phyloP scores from a whole-genome alignment of 83 land plant genomes.

The Thuja plicata region DNA sequence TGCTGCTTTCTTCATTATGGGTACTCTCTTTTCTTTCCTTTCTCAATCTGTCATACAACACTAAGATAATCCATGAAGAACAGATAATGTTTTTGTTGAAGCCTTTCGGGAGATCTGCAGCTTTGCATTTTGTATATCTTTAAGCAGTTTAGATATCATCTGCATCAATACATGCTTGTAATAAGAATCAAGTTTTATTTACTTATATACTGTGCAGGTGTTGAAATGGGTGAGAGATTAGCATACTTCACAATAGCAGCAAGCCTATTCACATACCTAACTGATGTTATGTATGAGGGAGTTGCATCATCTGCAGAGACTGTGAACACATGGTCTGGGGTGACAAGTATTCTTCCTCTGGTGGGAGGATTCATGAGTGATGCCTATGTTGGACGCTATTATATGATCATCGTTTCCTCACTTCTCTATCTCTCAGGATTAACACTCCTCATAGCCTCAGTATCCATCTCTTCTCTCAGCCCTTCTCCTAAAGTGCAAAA shows the following conservation, averaged over 20 bases:
- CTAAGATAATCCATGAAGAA: too few species aligned
- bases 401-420: not conserved
- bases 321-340: not conserved
- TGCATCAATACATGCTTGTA: not conserved
- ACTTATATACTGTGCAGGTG: not conserved
- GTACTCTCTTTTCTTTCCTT: too few species aligned
- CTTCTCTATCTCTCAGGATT: constrained; percentile 10
- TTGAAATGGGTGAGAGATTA: not conserved
- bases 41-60: too few species aligned
- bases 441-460: constrained; percentile 22
- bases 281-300: not conserved
- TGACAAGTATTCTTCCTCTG: not conserved
- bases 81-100: too few species aligned
- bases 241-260: not conserved
- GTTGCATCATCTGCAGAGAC: not conserved
- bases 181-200: not conserved
- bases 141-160: too few species aligned
- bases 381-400: not conserved
- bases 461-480: constrained; percentile 17
- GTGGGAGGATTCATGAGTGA: not conserved
- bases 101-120: too few species aligned
- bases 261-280: not conserved
- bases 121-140: too few species aligned
- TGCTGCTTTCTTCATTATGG: too few species aligned
- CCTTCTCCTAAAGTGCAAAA: constrained; percentile 9